These are phyloP conservation scores for Berkeleyomyces basicola DNA, from an alignment of 2,329 filamentous ascomycete genomes.

Conservation along the genomic window DNA sequence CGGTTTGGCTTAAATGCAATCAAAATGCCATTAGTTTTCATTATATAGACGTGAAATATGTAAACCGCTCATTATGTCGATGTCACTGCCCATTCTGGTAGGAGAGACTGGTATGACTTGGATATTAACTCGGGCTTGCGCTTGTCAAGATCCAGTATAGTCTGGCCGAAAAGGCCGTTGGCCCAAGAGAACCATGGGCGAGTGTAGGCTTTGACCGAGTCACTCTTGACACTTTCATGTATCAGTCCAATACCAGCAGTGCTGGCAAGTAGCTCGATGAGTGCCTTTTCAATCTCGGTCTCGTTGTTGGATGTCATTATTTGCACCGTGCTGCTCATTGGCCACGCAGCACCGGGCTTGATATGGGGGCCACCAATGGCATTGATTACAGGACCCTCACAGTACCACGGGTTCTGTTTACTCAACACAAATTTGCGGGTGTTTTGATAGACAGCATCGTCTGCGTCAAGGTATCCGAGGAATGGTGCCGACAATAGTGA, in stretches of 20 bases:
- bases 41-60: not conserved
- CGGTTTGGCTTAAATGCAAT: not conserved
- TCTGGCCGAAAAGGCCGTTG: conserved; percentile 75
- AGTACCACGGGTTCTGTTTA: conserved; percentile 63
- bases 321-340: conserved; percentile 37
- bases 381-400: conserved; percentile 47
- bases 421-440: conserved; percentile 65
- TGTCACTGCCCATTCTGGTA: not conserved
- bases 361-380: conserved; percentile 56
- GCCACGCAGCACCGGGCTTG: conserved; percentile 41
- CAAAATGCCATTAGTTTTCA: not conserved
- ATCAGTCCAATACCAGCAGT: conserved; percentile 29
- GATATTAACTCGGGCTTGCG: conserved; percentile 51
- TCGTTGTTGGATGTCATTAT: conserved; percentile 30
- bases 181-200: conserved; percentile 58
- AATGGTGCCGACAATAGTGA: conserved; percentile 49
- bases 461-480: conserved; percentile 39
- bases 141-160: conserved; percentile 56
- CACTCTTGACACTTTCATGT: conserved; percentile 28
- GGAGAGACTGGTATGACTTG: conserved; percentile 29
- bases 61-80: not conserved
- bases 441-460: conserved; percentile 55
- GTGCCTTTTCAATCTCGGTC: conserved; percentile 21
- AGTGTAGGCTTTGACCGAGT: conserved; percentile 21
- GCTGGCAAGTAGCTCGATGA: conserved; percentile 25